These are phyloP conservation scores for Thinopyrum obtusiflorum DNA, from an alignment of 202 grass and related monocot genomes.

Conservation along the genomic window DNA sequence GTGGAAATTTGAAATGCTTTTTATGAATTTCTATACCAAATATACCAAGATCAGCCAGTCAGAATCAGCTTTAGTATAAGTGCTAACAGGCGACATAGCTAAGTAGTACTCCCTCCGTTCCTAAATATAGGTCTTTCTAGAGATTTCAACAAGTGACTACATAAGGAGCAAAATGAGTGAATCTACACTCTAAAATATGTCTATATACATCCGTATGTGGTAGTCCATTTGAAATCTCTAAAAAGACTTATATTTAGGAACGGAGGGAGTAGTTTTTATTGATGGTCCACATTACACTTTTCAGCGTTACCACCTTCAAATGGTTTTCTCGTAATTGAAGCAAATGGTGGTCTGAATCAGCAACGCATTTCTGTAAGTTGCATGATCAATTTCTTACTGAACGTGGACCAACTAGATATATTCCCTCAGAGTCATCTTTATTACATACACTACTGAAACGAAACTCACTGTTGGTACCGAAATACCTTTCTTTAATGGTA, in stretches of 20 bases:
- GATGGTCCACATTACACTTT: constrained; percentile 30
- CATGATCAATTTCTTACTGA: background rate
- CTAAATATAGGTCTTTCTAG: too few species aligned
- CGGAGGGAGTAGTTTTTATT: constrained; percentile 23
- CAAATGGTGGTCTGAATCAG: constrained; percentile 96
- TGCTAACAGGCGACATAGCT: constrained; percentile 1
- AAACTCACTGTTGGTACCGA: background rate
- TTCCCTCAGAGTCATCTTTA: background rate
- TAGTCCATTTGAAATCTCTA: too few species aligned
- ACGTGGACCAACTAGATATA: background rate
- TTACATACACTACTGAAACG: background rate
- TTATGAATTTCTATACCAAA: constrained; percentile 11
- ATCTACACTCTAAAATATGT: too few species aligned
- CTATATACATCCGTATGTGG: too few species aligned
- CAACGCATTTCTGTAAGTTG: constrained; percentile 91
- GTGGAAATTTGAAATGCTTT: constrained; percentile 33
- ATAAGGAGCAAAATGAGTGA: too few species aligned
- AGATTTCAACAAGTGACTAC: too few species aligned
- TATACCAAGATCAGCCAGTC: background rate
- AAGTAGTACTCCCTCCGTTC: too few species aligned
- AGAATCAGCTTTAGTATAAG: background rate
- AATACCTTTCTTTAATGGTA: background rate
- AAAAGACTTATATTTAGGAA: too few species aligned
- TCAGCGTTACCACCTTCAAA: constrained; percentile 80
- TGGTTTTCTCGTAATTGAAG: constrained; percentile 89